phyloP scores from a whole-genome alignment of 2,329 filamentous ascomycete species.

The Pseudogymnoascus sp. region DNA sequence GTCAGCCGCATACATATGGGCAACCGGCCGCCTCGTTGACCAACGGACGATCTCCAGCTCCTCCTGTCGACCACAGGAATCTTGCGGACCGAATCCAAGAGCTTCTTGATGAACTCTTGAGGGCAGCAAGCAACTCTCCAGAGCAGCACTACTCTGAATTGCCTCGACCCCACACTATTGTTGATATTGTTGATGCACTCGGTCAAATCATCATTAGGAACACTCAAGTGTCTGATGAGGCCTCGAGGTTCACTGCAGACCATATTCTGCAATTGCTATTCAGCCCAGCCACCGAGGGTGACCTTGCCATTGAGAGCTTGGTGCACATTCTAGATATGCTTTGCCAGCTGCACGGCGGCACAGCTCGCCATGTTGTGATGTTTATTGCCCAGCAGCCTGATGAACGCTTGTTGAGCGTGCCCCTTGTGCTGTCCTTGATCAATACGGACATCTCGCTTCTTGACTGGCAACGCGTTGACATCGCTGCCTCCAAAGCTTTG shows the following conservation, averaged over 20 bases:
- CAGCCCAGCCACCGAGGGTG: slow-evolving; percentile 42
- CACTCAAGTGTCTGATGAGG: slow-evolving; percentile 53
- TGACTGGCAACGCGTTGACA: slow-evolving; percentile 59
- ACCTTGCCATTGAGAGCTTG: slow-evolving; percentile 51
- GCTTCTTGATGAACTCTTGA: slow-evolving; percentile 49
- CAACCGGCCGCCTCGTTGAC: slow-evolving; percentile 42
- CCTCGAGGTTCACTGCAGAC: slow-evolving; percentile 50
- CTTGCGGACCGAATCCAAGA: slow-evolving; percentile 50
- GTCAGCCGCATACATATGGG: slow-evolving; percentile 48
- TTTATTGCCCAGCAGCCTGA: slow-evolving; percentile 51
- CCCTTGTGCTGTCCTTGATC: slow-evolving; percentile 49
- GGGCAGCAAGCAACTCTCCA: slow-evolving; percentile 42
- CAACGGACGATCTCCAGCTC: slow-evolving; percentile 43
- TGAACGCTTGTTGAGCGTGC: slow-evolving; percentile 47
- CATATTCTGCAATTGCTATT: slow-evolving; percentile 52
- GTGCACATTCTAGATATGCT: slow-evolving; percentile 55
- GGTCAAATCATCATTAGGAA: slow-evolving; percentile 56
- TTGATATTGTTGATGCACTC: slow-evolving; percentile 56
- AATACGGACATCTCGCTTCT: slow-evolving; percentile 46
- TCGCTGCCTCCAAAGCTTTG: slow-evolving; percentile 65
- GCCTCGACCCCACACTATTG: slow-evolving; percentile 48
- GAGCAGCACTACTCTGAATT: slow-evolving; percentile 55
- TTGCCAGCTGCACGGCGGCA: slow-evolving; percentile 47
- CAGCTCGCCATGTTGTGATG: slow-evolving; percentile 45
- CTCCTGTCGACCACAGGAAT: slow-evolving; percentile 41